Conservation (phyloP, 331 rosid genomes). For the Malus hybrid region DNA sequence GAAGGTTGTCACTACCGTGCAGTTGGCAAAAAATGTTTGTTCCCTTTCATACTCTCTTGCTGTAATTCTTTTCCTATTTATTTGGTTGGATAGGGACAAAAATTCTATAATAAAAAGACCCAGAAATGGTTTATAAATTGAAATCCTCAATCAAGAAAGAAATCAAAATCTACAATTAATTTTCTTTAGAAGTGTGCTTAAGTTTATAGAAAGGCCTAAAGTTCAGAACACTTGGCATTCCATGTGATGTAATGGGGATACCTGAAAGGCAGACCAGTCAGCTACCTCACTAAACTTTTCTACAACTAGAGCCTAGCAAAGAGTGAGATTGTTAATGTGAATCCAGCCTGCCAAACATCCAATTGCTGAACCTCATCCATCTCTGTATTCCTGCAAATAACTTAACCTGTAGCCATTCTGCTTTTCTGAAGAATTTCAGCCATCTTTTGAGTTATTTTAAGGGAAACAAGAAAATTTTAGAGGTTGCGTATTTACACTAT, state of each 20-base stretch:
- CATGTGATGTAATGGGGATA: background rate
- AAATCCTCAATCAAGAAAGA: background rate
- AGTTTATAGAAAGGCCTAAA: background rate
- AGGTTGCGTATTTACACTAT: background rate
- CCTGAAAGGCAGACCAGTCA: background rate
- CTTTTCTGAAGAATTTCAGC: background rate
- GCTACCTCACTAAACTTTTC: background rate
- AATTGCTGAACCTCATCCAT: background rate
- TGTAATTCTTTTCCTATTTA: background rate
- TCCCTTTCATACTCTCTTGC: conserved; percentile 4
- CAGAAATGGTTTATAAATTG: background rate
- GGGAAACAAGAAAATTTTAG: background rate
- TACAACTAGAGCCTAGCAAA: background rate
- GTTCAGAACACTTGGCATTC: background rate
- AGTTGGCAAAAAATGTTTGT: conserved; percentile 44
- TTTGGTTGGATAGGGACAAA: conserved; percentile 1
- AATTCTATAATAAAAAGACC: background rate
- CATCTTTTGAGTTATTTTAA: too few species aligned
- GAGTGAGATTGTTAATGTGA: background rate
- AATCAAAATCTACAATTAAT: background rate
- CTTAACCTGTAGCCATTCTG: background rate
- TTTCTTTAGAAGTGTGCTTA: background rate
- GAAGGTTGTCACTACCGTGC: conserved; percentile 14
- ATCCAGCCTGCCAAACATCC: background rate
- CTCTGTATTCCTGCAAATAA: background rate